Evolutionary conservation across 371 early-diverging fungal species (phyloP), one percentile per base, ranked within the genome.

Genomic region (Saksenaea vasiformis): DNA sequence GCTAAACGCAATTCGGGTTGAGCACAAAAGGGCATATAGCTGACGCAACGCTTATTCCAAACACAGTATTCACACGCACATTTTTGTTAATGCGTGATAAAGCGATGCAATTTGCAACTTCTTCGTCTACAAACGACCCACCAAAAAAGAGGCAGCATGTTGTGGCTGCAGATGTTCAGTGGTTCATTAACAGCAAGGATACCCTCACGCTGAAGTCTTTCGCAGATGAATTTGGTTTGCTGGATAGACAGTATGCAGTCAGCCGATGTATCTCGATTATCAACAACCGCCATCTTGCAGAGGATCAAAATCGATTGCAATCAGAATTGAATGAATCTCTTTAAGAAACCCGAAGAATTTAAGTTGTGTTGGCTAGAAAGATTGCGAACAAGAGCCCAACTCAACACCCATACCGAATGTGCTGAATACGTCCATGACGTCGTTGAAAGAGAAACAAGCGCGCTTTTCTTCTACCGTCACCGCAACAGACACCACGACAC

Each of bases 111-210:
- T 14, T 1, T 39, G 39, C 39, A 39, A 39, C 39, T n/a, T 39
- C 39, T 39, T 39, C 39, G n/a, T 39, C 39, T 11, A 39, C 39
- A n/a, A 11, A n/a, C 39, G 11, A 35, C 47, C 35, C 63, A 62
- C 26, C 60, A 67, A 63, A 63, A 27, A 67, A 67, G 57, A 67
- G 62, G 64, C 53, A 67, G 38, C 63, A 60, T 60, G 63, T 67
- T 28, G 27, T 67, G 37, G 38, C 68, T 67, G 63, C 63, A 56
- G 68, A 67, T 63, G 60, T 60, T 67, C 68, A 67, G 34, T 63
- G 68, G 60, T 67, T 60, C 60, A 34, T 67, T 56, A 43, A 67
- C 53, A 67, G 62, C 54, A 67, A 59, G 41, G 67, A 67, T 55
- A 54, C 37, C 44, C 58, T 61, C 59, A 62, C 56, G 38, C 54